These are phyloP conservation scores for Bondarzewia mesenterica DNA, from an alignment of 1,284 basidiomycete genomes.

Conservation along the genomic window DNA sequence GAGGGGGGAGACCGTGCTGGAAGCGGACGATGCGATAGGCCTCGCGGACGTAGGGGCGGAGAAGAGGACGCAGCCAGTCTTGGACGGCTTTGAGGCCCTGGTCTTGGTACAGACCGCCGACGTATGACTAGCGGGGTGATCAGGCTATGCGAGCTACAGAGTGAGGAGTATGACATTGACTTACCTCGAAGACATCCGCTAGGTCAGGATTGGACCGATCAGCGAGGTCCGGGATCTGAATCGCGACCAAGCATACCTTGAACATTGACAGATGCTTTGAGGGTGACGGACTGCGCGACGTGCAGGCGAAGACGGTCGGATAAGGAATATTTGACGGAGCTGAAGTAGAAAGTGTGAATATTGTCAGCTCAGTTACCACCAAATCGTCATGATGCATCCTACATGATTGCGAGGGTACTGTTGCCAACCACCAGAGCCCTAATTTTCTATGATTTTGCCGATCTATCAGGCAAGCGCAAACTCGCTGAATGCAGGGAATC, in stretches of 20 bases:
- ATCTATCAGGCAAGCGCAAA: background rate
- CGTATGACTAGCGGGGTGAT: conserved; percentile 44
- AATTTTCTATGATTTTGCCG: conserved; percentile 47
- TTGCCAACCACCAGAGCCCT: conserved; percentile 65
- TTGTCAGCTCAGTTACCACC: background rate
- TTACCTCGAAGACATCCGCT: conserved; percentile 74
- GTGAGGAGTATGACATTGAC: background rate
- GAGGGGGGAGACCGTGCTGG: conserved; percentile 48
- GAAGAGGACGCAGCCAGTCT: conserved; percentile 50
- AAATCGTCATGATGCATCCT: conserved; percentile 15
- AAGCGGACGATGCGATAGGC: conserved; percentile 55
- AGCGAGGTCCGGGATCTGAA: background rate
- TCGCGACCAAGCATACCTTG: conserved; percentile 43
- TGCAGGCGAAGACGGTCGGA: conserved; percentile 54
- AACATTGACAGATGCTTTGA: conserved; percentile 55
- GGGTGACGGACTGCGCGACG: conserved; percentile 58
- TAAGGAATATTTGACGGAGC: conserved; percentile 55
- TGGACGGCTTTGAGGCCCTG: conserved; percentile 49
- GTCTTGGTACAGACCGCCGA: conserved; percentile 65
- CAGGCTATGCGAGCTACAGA: background rate
- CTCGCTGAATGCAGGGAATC: background rate
- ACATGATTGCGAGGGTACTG: conserved; percentile 63
- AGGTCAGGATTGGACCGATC: background rate
- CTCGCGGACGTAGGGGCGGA: conserved; percentile 50
- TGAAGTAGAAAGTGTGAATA: conserved; percentile 16